phyloP scores from a whole-genome alignment of 495 filamentous ascomycete genomes.

The Penicillium salamii region DNA sequence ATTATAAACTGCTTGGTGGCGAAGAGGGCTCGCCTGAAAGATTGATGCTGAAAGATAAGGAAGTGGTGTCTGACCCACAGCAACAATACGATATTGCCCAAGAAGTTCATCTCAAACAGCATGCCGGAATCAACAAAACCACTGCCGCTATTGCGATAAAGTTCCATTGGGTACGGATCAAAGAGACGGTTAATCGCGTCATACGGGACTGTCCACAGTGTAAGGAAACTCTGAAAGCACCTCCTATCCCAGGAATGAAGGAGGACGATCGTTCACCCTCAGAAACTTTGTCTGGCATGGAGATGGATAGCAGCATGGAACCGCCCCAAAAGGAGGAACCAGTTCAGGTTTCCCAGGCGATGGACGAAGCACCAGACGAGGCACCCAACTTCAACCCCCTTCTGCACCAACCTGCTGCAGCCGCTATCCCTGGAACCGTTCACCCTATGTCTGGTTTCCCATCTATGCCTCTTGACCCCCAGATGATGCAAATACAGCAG shows the following conservation, averaged over 20 bases:
- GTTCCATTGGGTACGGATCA: conserved; percentile 98
- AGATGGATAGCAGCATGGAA: conserved; percentile 18
- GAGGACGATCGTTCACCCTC: conserved; percentile 27
- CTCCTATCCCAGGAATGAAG: conserved; percentile 30
- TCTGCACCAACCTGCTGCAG: conserved; percentile 22
- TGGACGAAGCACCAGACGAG: conserved; percentile 34
- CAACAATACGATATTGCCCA: conserved; percentile 89
- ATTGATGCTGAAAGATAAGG: conserved; percentile 96
- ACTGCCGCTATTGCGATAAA: conserved; percentile 90
- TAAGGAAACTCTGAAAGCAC: conserved; percentile 70
- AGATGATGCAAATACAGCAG: conserved; percentile 43
- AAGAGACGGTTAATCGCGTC: conserved; percentile 92
- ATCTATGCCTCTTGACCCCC: conserved; percentile 43
- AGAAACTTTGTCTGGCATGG: conserved; percentile 16
- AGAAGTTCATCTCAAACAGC: conserved; percentile 68
- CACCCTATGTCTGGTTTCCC: conserved; percentile 40
- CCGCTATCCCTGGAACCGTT: conserved; percentile 28
- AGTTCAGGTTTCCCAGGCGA: conserved; percentile 23
- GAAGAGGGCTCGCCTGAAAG: conserved; percentile 60
- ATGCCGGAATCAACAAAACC: conserved; percentile 97
- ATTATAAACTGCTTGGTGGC: conserved; percentile 73
- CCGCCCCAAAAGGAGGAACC: conserved; percentile 8
- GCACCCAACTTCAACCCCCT: conserved; percentile 36
- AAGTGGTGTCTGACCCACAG: conserved; percentile 89
- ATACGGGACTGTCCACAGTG: conserved; percentile 91